These are phyloP conservation scores for Paraphysoderma sedebokerense DNA, from an alignment of 371 early-diverging fungal species.

Conservation along the genomic window DNA sequence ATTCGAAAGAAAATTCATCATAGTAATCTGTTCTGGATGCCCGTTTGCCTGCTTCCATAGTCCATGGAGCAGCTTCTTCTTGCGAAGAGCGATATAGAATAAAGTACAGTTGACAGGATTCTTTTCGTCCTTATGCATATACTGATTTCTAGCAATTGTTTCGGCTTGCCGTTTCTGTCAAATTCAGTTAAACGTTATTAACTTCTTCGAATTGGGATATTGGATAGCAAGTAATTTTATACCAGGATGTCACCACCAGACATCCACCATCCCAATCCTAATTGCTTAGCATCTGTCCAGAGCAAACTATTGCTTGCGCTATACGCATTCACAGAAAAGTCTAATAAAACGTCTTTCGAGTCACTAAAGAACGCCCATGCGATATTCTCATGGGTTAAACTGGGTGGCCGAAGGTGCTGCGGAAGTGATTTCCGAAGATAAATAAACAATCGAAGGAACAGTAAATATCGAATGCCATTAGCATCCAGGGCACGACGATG, in stretches of 20 bases:
- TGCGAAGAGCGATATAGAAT: constrained; percentile 69
- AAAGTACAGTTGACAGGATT: constrained; percentile 71
- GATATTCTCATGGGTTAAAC: constrained; percentile 49
- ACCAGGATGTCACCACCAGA: constrained; percentile 53
- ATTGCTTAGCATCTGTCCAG: constrained; percentile 58
- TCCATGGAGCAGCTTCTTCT: constrained; percentile 65
- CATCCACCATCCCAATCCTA: constrained; percentile 79
- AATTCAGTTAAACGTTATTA: neutral
- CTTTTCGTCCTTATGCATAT: constrained; percentile 43
- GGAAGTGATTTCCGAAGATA: constrained; percentile 20
- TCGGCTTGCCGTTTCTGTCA: constrained; percentile 51
- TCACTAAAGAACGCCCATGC: constrained; percentile 78
- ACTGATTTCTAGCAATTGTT: constrained; percentile 71
- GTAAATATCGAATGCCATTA: constrained; percentile 69
- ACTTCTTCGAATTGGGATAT: neutral
- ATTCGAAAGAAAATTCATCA: constrained; percentile 73
- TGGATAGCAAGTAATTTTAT: constrained; percentile 4
- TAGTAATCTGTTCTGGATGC: constrained; percentile 72
- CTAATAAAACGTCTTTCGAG: constrained; percentile 16
- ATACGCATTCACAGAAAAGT: neutral
- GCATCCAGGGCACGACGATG: constrained; percentile 62
- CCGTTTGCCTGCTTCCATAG: constrained; percentile 71
- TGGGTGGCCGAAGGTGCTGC: constrained; percentile 12
- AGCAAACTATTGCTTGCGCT: constrained; percentile 1
- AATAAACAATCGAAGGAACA: constrained; percentile 49